Base-by-base conservation (phyloP, 2,329 filamentous ascomycete genomes). In the Boeremia lycopersici region DNA sequence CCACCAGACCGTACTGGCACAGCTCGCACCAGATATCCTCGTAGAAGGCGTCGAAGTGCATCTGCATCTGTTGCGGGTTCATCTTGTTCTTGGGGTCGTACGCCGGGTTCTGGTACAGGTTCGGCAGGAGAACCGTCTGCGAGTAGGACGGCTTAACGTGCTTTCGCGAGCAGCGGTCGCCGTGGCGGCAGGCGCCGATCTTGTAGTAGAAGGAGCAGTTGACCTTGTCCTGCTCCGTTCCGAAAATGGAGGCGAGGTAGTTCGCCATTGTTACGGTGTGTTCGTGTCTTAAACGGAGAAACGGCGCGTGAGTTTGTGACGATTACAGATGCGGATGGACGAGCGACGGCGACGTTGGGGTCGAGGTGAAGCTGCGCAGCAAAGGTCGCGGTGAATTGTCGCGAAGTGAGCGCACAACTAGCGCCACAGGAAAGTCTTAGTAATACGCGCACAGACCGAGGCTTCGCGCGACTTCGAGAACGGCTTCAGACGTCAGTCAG, bases 151-250 rank as follows among this genome's bases (percentile, higher is more conserved):
- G 95, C 82, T 99, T 99, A 82, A 99, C 95, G 79, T 99, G 95
- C 79, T 99, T 99, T 69, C 95, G 89, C 59, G 90, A 96, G 84
- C 95, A 99, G 73, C 95, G 91, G 80, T 99, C 95, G 74, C 95
- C 95, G 83, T 99, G 95, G 60, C 95, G 89, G 83, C 95, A 99
- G 49, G 95, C 95, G 76, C 95, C 95, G 78, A 99, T 99, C 83
- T 99, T 99, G 89, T 97, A 93, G 87, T 99, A 99, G 86, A 99
- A 99, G 53, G 90, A 95, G 86, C 95, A 97, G 85, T 98, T 97
- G 82, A 97, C 93, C 66, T 82, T 99, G 87, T 99, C 95, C 79
- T 98, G 95, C 84, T 99, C 95, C 28, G 95, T 99, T 73, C 95
- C 95, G 84, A 99, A 99, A 81, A 99, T 99, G 75, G 92, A 96